These are phyloP conservation scores for Blastomyces parvus DNA, from an alignment of 2,329 filamentous ascomycete genomes.

Conservation along the genomic window DNA sequence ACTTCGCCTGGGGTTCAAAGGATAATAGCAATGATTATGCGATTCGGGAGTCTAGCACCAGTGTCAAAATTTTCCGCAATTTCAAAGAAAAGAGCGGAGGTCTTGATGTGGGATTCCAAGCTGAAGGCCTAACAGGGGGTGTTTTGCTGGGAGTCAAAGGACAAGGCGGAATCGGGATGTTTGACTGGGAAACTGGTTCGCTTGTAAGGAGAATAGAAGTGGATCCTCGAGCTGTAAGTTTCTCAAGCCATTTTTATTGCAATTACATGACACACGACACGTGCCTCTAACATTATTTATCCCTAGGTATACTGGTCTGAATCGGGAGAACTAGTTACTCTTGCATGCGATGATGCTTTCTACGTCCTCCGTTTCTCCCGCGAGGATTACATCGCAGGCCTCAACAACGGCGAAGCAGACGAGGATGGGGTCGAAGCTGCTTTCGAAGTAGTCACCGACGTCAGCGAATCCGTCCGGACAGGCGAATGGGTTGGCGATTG, in stretches of 20 bases:
- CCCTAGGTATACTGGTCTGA: conserved; percentile 89
- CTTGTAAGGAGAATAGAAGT: conserved; percentile 87
- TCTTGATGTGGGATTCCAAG: conserved; percentile 89
- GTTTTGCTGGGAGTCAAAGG: conserved; percentile 89
- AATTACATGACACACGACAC: not conserved
- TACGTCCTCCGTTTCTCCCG: conserved; percentile 89
- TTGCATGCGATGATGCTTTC: conserved; percentile 91
- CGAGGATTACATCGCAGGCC: conserved; percentile 74
- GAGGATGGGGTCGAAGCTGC: conserved; percentile 89
- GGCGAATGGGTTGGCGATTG: conserved; percentile 98
- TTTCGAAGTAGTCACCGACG: conserved; percentile 92
- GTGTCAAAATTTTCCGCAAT: conserved; percentile 95
- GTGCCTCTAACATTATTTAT: conserved; percentile 10
- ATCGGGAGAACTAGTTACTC: conserved; percentile 80
- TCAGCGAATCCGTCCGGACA: conserved; percentile 84
- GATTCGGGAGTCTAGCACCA: conserved; percentile 86
- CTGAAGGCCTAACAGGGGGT: conserved; percentile 81
- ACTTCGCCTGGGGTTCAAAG: conserved; percentile 95
- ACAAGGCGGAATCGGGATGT: conserved; percentile 88
- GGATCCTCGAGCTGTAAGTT: conserved; percentile 50
- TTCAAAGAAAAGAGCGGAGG: conserved; percentile 86
- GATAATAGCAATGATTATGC: conserved; percentile 98
- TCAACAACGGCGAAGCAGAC: conserved; percentile 73
- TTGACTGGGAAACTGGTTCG: conserved; percentile 86
- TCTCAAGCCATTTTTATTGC: not conserved